Evolutionary conservation across 140 eudicot genomes (phyloP).

Genomic region (Bidens hawaiensis): DNA sequence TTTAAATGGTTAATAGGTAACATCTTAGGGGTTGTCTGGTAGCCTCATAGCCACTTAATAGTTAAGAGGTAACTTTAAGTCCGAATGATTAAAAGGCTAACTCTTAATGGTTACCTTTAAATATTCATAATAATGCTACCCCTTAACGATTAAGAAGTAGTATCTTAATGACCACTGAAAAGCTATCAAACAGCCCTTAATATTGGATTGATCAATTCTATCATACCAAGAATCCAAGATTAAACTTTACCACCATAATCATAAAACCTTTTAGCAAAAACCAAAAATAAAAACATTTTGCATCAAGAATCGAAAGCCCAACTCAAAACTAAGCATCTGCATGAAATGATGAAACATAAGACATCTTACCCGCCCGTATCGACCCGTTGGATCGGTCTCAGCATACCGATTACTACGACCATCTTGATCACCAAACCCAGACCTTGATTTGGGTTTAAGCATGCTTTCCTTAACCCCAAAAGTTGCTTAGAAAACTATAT

Average conservation of each 20-base stretch:
- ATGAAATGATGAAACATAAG: not conserved
- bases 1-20: too few relatives aligned
- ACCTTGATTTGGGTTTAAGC: constrained; percentile 32
- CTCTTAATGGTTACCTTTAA: too few relatives aligned
- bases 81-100: too few relatives aligned
- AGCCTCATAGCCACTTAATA: too few relatives aligned
- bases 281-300: not conserved
- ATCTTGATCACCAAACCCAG: constrained; percentile 27
- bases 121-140: too few relatives aligned
- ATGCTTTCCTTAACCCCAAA: constrained; percentile 30
- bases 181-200: too few relatives aligned
- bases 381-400: constrained; percentile 79
- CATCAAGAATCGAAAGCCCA: constrained; percentile 1
- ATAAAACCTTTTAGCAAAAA: too few relatives aligned
- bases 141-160: too few relatives aligned
- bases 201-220: not conserved
- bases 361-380: constrained; percentile 71
- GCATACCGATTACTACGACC: constrained; percentile 34
- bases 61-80: too few relatives aligned
- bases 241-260: not conserved
- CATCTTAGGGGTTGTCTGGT: too few relatives aligned
- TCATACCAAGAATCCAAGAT: not conserved
- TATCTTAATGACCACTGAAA: too few relatives aligned
- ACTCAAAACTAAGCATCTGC: constrained; percentile 16
- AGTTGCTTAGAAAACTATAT: constrained; percentile 27